Evolutionary conservation across 805 yeast species (phyloP), one percentile per base, ranked within the genome.

Genomic region (Ogataea philodendri): DNA sequence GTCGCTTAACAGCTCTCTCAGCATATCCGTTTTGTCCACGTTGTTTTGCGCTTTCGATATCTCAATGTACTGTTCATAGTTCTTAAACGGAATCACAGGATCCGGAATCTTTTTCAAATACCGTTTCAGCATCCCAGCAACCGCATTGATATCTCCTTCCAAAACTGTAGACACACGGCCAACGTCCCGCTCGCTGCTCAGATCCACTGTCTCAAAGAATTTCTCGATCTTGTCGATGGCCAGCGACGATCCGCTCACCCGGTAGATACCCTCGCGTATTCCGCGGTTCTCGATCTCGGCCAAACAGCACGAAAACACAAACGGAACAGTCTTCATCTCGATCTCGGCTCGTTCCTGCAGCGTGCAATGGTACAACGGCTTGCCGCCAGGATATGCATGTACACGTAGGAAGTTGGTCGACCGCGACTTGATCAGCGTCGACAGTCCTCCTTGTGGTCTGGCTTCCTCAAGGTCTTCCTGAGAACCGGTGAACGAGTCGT

Each of bases 61-160:
- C 10, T 64, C 65, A 25, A 90, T 77, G 55, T 75, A 81, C 5
- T 70, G 72, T 16, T 80, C 83, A 54, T 93, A 93, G 15, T 71
- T 55, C 13, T 70, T 72, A 57, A 64, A 84, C 0, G 94, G 78
- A 23, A 93, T 78, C 28, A 93, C 71, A 0, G 97, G 96, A 42
- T 83, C 84, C 0, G 95, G 89, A 27, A 93, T 67, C 51, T 81
- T 77, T 40, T 96, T 75, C 49, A 93, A 66, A 56, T 89, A 93
- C 54, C 96, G 74, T 59, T 93, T 93, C 51, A 93, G 67, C 8
- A 93, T 84, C 23, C 88, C 78, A 0, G 96, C 81, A 3, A 88
- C 81, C 0, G 95, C 96, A 59, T 86, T 79, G 20, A 90, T 77
- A 63, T 93, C 98, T 15, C 51, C 57, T 15, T 52, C 56, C n/a